Base-by-base conservation (phyloP, 371 early-diverging fungal genomes). In the Mortierella sp. region DNA sequence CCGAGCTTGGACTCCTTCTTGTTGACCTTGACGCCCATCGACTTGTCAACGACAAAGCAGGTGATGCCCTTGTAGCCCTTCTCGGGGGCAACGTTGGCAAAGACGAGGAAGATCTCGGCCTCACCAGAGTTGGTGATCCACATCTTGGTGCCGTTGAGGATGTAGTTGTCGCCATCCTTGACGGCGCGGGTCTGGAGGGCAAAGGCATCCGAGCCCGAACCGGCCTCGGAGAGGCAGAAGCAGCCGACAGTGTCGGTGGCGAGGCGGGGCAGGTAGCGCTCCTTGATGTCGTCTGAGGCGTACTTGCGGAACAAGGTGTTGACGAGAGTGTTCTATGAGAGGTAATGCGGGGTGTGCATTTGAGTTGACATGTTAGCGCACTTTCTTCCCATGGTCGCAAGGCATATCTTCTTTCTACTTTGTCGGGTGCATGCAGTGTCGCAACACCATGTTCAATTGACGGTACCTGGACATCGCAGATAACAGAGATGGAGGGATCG, bases 1-100 rank as follows among this genome's bases (percentile, higher is more conserved):
- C 99, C 99, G 74, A 99, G 95, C 94, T 99, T 99, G 81, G 91
- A 92, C 89, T 99, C 99, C 93, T 98, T 99, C 94, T 98, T 98
- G 78, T 95, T 96, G 76, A 99, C 91, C 88, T 95, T 86, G 67
- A 99, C 95, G 75, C 99, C 99, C 97, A 94, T 94, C n/a, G 92
- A 93, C 89, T 96, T 96, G 75, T 99, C 98, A 26, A 98, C 97
- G 57, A 98, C 94, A 81, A 99, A 99, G 90, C 98, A 98, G 48
- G 99, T 98, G 83, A 99, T 99, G 71, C 99, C 99, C 92, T 97
- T 98, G 93, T 99, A 98, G 34, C 98, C 98, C 91, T 96, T 94
- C 79, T 93, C 91, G 31, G 97, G 97, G 83, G 98, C 98, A 70
- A 96, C 95, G 86, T 97, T 99, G 86, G 99, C 99, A 92, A 99